Percentiles rank a stretch among this genome's conserved stretches.
These are phyloP conservation scores for Colletotrichum salicis DNA, from an alignment of 2,329 filamentous ascomycete species.

Conservation along the genomic window DNA sequence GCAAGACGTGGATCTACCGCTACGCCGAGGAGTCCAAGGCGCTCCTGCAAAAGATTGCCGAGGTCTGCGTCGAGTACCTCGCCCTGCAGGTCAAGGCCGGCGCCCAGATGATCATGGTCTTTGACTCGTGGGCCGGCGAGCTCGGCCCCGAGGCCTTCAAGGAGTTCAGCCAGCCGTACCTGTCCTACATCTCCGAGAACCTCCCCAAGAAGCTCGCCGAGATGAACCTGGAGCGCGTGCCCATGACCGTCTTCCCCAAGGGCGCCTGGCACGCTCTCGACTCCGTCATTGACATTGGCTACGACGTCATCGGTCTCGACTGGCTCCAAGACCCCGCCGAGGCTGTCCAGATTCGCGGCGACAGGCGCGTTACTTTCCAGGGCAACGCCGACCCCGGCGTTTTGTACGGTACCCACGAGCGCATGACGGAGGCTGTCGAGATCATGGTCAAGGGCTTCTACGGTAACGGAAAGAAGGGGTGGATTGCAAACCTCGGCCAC, in stretches of 20 bases:
- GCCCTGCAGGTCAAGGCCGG: conserved; percentile 92
- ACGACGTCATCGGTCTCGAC: conserved; percentile 93
- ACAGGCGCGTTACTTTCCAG: conserved; percentile 82
- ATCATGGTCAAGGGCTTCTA: conserved; percentile 89
- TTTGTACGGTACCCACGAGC: conserved; percentile 83
- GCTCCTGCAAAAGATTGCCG: conserved; percentile 89
- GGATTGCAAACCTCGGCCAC: conserved; percentile 97
- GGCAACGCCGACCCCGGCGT: conserved; percentile 96
- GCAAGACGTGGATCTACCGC: conserved; percentile 96
- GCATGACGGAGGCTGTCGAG: conserved; percentile 85
- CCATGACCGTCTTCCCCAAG: conserved; percentile 98
- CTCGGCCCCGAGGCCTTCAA: conserved; percentile 86
- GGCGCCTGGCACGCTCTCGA: conserved; percentile 96
- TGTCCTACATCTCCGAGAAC: conserved; percentile 83
- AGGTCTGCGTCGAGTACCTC: conserved; percentile 94
- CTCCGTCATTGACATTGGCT: conserved; percentile 85
- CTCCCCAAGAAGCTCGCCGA: conserved; percentile 80
- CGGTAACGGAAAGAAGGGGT: conserved; percentile 81
- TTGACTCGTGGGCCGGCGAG: conserved; percentile 98
- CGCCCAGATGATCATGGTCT: conserved; percentile 95
- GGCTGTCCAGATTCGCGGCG: conserved; percentile 81
- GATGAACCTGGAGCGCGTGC: conserved; percentile 81
- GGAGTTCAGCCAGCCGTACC: conserved; percentile 85
- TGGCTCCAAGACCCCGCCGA: conserved; percentile 92
- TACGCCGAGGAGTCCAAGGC: conserved; percentile 83